A percentile compares a stretch with the other conserved stretches of the same genome.
Conservation (phyloP, 164 flowering plant species). For the Houttuynia cordata region DNA sequence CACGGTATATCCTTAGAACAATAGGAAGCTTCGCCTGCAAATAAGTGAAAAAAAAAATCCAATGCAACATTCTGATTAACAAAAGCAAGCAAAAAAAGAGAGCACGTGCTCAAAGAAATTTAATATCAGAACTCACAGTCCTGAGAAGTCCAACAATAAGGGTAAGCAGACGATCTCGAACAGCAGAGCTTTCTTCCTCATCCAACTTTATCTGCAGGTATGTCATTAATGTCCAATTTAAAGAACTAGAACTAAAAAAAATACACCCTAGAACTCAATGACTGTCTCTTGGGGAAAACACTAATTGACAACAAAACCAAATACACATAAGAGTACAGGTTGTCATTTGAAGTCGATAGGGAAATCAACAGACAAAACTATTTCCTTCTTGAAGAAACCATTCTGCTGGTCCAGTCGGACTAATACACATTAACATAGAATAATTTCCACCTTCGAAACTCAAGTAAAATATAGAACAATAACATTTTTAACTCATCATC, state of each 20-base stretch:
- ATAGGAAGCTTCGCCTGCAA: slow-evolving; percentile 86
- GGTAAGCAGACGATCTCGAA: slow-evolving; percentile 85
- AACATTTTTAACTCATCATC: no score
- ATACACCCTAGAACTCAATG: no score
- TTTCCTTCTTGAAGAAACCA: no score
- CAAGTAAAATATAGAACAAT: no score
- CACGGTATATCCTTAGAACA: slow-evolving; percentile 85
- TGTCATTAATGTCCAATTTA: not conserved
- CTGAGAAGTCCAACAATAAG: slow-evolving; percentile 80
- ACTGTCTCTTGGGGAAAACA: no score
- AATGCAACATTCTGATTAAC: not conserved
- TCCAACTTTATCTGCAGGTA: slow-evolving; percentile 50
- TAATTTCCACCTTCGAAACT: no score
- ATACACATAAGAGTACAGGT: no score
- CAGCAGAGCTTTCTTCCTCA: slow-evolving; percentile 53
- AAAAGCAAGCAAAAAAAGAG: not conserved
- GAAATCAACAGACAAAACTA: no score
- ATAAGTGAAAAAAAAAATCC: not conserved
- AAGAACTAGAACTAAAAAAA: not conserved
- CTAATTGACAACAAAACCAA: no score
- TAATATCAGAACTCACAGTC: slow-evolving; percentile 50
- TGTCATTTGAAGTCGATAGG: no score
- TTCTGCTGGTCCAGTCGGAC: no score
- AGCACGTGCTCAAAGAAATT: not conserved
- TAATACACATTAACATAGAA: no score